A percentile compares a stretch with the other conserved stretches of the same genome.
Evolutionary conservation across 768 basidiomycete species (phyloP).

Genomic region (Russula sp.): DNA sequence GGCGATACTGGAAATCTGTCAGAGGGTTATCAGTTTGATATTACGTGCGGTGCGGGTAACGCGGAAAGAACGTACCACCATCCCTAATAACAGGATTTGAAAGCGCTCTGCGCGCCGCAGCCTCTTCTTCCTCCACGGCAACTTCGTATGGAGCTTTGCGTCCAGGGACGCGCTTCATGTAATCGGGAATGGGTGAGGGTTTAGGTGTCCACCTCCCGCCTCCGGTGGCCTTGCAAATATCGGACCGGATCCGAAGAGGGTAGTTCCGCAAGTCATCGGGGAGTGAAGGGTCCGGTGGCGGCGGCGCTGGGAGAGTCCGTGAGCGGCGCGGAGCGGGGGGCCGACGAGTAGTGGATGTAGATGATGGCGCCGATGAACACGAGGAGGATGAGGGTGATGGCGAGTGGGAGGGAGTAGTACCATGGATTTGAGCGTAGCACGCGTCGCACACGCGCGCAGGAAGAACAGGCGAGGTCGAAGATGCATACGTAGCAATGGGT

Average conservation of each 20-base stretch:
- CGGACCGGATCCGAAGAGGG: constrained; percentile 61
- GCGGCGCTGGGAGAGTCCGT: constrained; percentile 38
- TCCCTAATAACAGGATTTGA: constrained; percentile 65
- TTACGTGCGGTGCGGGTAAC: neutral
- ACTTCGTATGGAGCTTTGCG: constrained; percentile 66
- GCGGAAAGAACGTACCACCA: constrained; percentile 38
- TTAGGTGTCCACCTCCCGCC: constrained; percentile 75
- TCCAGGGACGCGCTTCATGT: constrained; percentile 57
- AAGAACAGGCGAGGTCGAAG: constrained; percentile 57
- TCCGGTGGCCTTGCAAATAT: constrained; percentile 74
- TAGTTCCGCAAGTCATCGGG: constrained; percentile 73
- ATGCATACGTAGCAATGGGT: constrained; percentile 56
- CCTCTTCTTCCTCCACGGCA: constrained; percentile 66
- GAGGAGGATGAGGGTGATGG: constrained; percentile 7
- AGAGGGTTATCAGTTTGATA: neutral
- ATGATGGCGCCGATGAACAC: constrained; percentile 38
- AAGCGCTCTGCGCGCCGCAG: constrained; percentile 46
- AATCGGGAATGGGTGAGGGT: constrained; percentile 45
- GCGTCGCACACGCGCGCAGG: constrained; percentile 70
- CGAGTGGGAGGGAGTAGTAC: constrained; percentile 44
- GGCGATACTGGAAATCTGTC: constrained; percentile 67
- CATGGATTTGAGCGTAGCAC: constrained; percentile 73
- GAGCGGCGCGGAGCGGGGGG: constrained; percentile 33
- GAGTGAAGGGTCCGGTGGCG: constrained; percentile 35
- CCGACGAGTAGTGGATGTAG: constrained; percentile 7